Base-by-base conservation (phyloP, 2,329 filamentous ascomycete species). In the Paecilomyces variotii region DNA sequence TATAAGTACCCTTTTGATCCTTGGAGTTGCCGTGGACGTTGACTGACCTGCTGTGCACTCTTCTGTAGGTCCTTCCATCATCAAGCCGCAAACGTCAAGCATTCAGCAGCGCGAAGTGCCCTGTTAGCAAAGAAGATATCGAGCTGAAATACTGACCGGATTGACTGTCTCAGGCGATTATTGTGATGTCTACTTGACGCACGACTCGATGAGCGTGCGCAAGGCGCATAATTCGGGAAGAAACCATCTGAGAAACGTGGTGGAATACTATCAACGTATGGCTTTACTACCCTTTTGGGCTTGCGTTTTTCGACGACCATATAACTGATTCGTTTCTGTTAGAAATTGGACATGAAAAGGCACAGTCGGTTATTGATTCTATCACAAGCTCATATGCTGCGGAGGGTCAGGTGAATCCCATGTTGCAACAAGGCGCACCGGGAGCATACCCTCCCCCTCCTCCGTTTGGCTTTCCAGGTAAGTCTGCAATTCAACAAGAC, bases 161-260 rank as follows among this genome's bases (percentile, higher is more conserved):
- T 69, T n/a, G 0, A 61, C 62, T 53, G 51, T 1, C 12, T 54
- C 45, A 82, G 77, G 92, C 83, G 94, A 99, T 77, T 99, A 99
- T 79, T 99, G 94, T 84, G 94, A 99, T 88, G 94, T 99, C 76
- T 99, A 99, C 84, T 89, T 99, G 68, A 99, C 94, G 66, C 94
- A 99, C 84, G 94, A 99, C 83, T 96, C 91, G 53, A 97, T 97
- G 93, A 96, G 91, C 78, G 94, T 99, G 78, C 92, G 94, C 69
- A 97, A 97, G 80, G 94, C 94, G 55, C 94, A 99, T 78, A 99
- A 99, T 81, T 89, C 86, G 73, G 94, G 94, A 62, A 87, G 93
- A 69, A 99, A 99, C 79, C 94, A 99, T 73, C 80, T 99, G 63
- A 90, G 94, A 71, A 99, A 99, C 76, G 94, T 99, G 30, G 88